These are phyloP conservation scores for Fusarium xyrophilum DNA, from an alignment of 2,329 filamentous ascomycete species.

Conservation along the genomic window DNA sequence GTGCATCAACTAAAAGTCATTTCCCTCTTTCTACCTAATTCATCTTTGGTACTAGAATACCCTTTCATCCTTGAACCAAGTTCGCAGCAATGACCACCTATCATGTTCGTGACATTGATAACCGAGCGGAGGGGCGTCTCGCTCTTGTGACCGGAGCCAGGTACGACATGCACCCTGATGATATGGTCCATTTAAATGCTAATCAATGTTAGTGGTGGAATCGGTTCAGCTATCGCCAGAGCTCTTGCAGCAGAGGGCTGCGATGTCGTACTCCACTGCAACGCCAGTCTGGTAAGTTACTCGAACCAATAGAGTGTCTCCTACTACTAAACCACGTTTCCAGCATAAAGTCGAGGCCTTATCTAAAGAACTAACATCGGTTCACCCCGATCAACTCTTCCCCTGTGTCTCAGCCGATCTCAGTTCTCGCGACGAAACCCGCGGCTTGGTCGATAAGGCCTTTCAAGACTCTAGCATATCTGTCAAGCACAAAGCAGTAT, in stretches of 20 bases:
- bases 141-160: slow-evolving; percentile 28
- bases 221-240: slow-evolving; percentile 19
- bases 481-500: slow-evolving; percentile 35
- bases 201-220: slow-evolving; percentile 4
- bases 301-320: fast-evolving
- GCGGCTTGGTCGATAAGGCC: slow-evolving; percentile 3
- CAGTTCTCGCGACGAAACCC: slow-evolving; percentile 17
- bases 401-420: slow-evolving; percentile 18
- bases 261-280: slow-evolving; percentile 28
- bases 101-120: slow-evolving; percentile 16
- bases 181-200: background rate
- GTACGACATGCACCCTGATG: too few species aligned
- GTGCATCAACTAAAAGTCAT: fast-evolving
- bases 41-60: fast-evolving
- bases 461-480: background rate
- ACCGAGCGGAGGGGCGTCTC: slow-evolving; percentile 16
- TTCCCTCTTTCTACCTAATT: background rate
- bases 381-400: slow-evolving; percentile 5
- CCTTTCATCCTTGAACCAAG: fast-evolving
- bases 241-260: slow-evolving; percentile 21
- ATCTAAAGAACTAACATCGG: background rate
- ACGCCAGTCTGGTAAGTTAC: slow-evolving; percentile 4
- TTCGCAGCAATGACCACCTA: slow-evolving; percentile 5
- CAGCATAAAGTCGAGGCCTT: slow-evolving; percentile 23
- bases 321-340: background rate